Percentiles rank a stretch among this genome's conserved stretches.
Evolutionary conservation across 2,329 filamentous ascomycete species (phyloP).

Genomic region (Fonsecaea nubica): DNA sequence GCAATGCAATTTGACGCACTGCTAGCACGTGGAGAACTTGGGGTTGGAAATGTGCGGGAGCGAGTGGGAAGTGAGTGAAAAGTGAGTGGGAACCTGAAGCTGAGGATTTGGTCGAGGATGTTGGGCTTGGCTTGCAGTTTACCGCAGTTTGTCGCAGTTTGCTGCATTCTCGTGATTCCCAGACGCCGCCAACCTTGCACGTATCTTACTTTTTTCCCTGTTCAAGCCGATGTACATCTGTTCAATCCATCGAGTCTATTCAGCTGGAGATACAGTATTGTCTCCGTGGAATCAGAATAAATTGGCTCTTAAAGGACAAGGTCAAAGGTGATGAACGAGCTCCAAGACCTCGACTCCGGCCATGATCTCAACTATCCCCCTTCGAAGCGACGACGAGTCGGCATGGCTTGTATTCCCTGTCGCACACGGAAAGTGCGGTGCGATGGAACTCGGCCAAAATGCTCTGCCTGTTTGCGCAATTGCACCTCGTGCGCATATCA

Average conservation of each 20-base stretch:
- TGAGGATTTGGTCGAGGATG: neutral
- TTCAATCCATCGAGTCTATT: neutral
- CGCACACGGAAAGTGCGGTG: neutral
- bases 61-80: neutral
- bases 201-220: neutral
- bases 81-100: neutral
- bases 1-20: neutral
- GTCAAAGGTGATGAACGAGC: neutral
- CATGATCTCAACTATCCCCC: neutral
- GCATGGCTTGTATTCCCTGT: constrained; percentile 2
- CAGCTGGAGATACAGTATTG: neutral
- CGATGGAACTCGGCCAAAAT: neutral
- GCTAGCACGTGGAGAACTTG: constrained; percentile 1
- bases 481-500: constrained; percentile 1
- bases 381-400: constrained; percentile 2
- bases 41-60: neutral
- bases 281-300: neutral
- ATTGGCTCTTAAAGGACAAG: neutral
- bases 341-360: neutral
- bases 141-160: neutral
- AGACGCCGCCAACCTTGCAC: neutral
- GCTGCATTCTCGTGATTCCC: neutral
- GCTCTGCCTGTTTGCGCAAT: neutral
- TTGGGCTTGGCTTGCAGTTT: neutral
- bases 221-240: neutral